A percentile compares a stretch with the other conserved stretches of the same genome.
Conservation (phyloP, 225 moss, liverwort and hornwort species). For the Polytrichum formosum region DNA sequence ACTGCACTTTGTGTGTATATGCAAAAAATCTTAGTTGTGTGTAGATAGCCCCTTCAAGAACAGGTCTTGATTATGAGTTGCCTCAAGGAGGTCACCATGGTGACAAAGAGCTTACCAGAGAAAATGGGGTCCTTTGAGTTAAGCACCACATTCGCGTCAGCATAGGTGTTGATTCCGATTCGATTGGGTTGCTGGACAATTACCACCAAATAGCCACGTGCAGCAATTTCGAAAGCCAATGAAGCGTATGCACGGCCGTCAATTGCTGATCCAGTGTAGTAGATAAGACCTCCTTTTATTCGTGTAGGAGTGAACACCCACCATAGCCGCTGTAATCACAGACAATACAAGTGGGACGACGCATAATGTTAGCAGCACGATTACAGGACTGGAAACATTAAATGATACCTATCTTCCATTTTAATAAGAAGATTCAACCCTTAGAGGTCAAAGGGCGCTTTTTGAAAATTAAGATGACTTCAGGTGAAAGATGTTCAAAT, state of each 20-base stretch:
- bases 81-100: too few species aligned
- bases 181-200: constrained; percentile 42
- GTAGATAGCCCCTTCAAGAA: too few species aligned
- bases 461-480: too few species aligned
- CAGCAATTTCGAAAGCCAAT: constrained; percentile 62
- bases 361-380: background rate
- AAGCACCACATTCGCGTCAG: constrained; percentile 45
- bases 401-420: background rate
- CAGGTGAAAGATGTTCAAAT: too few species aligned
- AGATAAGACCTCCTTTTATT: constrained; percentile 52
- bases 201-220: constrained; percentile 60
- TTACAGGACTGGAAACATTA: background rate
- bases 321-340: constrained; percentile 38
- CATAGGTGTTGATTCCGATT: background rate
- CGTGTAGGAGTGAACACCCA: constrained; percentile 52
- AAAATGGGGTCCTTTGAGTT: constrained; percentile 44
- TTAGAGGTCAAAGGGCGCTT: too few species aligned
- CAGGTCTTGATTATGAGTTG: too few species aligned
- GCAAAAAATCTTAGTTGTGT: too few species aligned
- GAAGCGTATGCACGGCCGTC: constrained; percentile 53
- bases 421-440: too few species aligned
- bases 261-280: constrained; percentile 41
- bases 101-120: constrained; percentile 32
- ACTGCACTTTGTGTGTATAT: too few species aligned
- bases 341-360: background rate